Evolutionary conservation across 2,329 filamentous ascomycete species (phyloP), one percentile per base, ranked within the genome.

Genomic region (Colletotrichum navitas): DNA sequence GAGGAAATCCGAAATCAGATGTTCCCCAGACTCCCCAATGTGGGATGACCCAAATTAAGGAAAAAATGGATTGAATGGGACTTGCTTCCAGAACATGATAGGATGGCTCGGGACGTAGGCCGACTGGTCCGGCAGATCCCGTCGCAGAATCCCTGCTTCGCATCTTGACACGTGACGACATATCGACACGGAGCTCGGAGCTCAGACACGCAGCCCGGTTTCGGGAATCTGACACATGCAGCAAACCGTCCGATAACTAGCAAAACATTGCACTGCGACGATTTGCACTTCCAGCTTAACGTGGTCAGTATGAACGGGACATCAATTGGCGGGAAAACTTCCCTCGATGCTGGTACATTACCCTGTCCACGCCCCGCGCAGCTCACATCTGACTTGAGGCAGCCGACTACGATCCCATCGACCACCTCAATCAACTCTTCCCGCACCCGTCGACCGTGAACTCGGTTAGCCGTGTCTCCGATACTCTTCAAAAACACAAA

Each of bases 381-480:
- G 61, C 63, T 66, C 70, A 61, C 54, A 68, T 63, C 66, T 71
- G 74, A 75, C 77, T 75, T 74, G 63, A 69, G 71, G 18, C 77
- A 89, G 87, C 84, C 81, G 91, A 97, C 81, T 98, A 98, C 84
- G 92, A 98, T 80, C 94, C 96, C 65, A 92, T 98, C 80, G 89
- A 94, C 77, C 94, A 99, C 82, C 88, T 99, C 68, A 98, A 99
- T 84, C 87, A 92, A 74, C 92, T 99, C 77, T 99, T 99, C 85
- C 91, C 94, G 62, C 94, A 97, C 78, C 93, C 95, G 0, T 93
- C 94, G 45, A 91, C 94, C 73, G 90, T 98, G 73, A 89, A 91
- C 51, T 93, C 94, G 65, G 91, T 97, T 74, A 85, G 88, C 59
- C 87, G 88, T 74, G 93, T 96, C 62, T 93, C 93, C n/a, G 84